Evolutionary conservation across 2,329 filamentous ascomycete genomes (phyloP).

Genomic region (Plenodomus lindquistii): DNA sequence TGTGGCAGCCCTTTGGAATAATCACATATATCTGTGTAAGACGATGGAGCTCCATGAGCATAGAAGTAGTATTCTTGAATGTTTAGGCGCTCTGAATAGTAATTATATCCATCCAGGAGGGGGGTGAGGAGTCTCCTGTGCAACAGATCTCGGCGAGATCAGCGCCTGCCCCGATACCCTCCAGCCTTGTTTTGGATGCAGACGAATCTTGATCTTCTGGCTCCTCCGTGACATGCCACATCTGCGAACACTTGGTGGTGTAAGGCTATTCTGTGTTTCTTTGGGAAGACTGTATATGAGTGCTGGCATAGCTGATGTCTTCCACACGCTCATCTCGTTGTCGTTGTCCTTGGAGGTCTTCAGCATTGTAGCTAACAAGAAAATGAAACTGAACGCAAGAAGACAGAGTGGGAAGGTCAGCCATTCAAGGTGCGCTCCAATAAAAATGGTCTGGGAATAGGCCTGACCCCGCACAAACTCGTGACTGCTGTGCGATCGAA

Average conservation of each 20-base stretch:
- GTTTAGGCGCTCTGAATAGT: no score
- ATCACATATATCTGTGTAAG: no score
- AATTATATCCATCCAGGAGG: background rate
- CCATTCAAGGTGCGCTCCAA: constrained; percentile 30
- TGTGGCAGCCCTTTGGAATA: no score
- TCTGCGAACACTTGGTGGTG: background rate
- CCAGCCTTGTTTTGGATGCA: constrained; percentile 18
- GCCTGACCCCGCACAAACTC: constrained; percentile 11
- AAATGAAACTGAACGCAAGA: constrained; percentile 21
- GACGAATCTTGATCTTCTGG: constrained; percentile 13
- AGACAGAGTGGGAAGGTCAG: constrained; percentile 27
- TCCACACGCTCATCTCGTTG: constrained; percentile 25
- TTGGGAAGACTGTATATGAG: constrained; percentile 26
- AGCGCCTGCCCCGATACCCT: constrained; percentile 16
- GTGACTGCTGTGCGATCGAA: constrained; percentile 18
- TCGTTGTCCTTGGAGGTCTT: constrained; percentile 18
- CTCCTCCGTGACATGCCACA: background rate
- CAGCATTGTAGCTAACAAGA: constrained; percentile 29
- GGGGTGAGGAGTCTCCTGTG: background rate
- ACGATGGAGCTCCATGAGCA: no score
- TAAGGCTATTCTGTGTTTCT: constrained; percentile 2
- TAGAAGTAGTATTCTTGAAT: no score
- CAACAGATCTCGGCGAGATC: background rate
- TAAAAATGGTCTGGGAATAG: constrained; percentile 11
- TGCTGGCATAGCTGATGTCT: constrained; percentile 31